phyloP scores from a whole-genome alignment of 306 rosid species.

The Vigna mungo region DNA sequence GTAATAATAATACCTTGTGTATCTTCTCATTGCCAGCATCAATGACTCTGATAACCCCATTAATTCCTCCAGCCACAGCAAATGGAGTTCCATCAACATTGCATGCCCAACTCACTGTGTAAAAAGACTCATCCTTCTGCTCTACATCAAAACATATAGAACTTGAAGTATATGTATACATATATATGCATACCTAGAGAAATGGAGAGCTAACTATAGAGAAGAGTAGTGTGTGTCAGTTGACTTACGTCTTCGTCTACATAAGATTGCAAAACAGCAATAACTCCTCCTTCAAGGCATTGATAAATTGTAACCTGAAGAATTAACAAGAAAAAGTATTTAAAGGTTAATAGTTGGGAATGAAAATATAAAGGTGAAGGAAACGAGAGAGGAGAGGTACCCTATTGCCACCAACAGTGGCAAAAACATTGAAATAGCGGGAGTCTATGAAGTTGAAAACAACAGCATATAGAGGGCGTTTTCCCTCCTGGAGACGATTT shows the following conservation, averaged over 20 bases:
- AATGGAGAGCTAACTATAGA: background rate
- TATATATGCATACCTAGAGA: background rate
- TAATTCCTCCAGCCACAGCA: constrained; percentile 94
- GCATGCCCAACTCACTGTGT: constrained; percentile 98
- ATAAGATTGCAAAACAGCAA: constrained; percentile 92
- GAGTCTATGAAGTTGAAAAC: constrained; percentile 95
- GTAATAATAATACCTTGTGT: constrained; percentile 68
- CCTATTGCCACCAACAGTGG: constrained; percentile 97
- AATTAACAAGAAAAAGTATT: constrained; percentile 8
- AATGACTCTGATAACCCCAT: constrained; percentile 84
- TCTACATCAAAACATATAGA: constrained; percentile 58
- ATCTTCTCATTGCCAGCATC: constrained; percentile 90
- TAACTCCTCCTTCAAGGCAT: constrained; percentile 85
- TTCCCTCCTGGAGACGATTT: constrained; percentile 95
- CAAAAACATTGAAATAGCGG: constrained; percentile 89
- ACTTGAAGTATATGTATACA: constrained; percentile 34
- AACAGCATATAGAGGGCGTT: constrained; percentile 86
- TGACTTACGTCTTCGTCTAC: constrained; percentile 92
- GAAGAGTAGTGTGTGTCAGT: background rate
- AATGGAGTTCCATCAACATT: constrained; percentile 69
- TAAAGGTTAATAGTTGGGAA: constrained; percentile 22
- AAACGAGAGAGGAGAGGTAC: background rate
- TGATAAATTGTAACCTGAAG: constrained; percentile 80
- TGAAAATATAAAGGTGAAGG: background rate
- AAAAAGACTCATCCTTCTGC: constrained; percentile 99